Conservation (phyloP, 192 early-diverging fungal genomes). For the Backusella tuberculispora region DNA sequence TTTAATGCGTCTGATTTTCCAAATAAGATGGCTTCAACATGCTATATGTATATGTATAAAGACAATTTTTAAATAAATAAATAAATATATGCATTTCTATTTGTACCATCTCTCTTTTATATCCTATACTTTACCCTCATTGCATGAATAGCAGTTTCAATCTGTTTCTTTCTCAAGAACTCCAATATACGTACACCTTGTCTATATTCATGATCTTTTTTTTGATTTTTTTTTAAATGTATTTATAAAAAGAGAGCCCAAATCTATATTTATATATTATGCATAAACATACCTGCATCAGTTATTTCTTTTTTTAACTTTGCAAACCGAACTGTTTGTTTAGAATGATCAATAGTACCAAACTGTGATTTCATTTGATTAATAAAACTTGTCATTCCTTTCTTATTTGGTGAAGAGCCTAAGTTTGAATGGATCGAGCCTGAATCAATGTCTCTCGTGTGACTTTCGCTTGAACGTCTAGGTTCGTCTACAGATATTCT, state of each 20-base stretch:
- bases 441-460: not conserved
- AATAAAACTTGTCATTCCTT: slow-evolving; percentile 35
- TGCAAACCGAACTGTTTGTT: slow-evolving; percentile 30
- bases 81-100: not conserved
- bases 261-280: not conserved
- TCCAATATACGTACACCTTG: slow-evolving; percentile 31
- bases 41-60: not conserved
- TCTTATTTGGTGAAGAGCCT: slow-evolving; percentile 14
- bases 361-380: slow-evolving; percentile 28
- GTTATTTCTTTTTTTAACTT: slow-evolving; percentile 39
- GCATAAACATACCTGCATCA: slow-evolving; percentile 29
- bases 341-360: slow-evolving; percentile 26
- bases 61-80: not conserved
- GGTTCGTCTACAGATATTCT: slow-evolving; percentile 15
- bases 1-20: slow-evolving; percentile 23
- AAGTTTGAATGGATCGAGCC: not conserved
- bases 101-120: too few species aligned
- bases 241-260: not conserved
- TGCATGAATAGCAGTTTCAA: slow-evolving; percentile 23
- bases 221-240: not conserved
- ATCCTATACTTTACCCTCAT: slow-evolving; percentile 15
- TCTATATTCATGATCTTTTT: slow-evolving; percentile 30
- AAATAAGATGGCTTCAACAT: slow-evolving; percentile 15
- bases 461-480: slow-evolving; percentile 23
- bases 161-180: slow-evolving; percentile 29